These are phyloP conservation scores for Scopulariopsis brevicaulis DNA, from an alignment of 2,329 filamentous ascomycete species.

Conservation along the genomic window DNA sequence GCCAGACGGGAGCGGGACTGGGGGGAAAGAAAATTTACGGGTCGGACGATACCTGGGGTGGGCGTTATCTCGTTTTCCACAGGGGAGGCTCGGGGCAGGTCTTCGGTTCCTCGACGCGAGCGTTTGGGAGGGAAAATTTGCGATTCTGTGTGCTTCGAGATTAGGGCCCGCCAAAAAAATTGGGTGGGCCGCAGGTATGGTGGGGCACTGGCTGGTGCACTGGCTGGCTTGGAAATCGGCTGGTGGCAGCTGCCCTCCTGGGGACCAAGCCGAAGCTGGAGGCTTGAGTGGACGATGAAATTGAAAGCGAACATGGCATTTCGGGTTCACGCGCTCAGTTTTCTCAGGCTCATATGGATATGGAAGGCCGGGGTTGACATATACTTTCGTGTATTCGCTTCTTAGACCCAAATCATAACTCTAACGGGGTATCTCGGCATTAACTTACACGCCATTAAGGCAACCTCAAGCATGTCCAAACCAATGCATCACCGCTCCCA, in stretches of 20 bases:
- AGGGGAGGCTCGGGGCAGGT: not conserved
- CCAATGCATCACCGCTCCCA: not conserved
- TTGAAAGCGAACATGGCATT: not conserved
- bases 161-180: constrained; percentile 5
- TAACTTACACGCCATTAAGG: not conserved
- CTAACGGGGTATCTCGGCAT: not conserved
- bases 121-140: constrained; percentile 4
- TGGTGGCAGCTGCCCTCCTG: not conserved
- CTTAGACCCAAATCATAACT: not conserved
- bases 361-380: not conserved
- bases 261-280: not conserved
- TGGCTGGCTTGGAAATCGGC: not conserved
- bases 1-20: not conserved
- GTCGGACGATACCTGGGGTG: not conserved
- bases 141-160: constrained; percentile 5
- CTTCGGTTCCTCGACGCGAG: not conserved
- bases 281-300: not conserved
- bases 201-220: not conserved
- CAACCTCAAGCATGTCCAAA: not conserved
- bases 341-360: not conserved
- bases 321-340: not conserved
- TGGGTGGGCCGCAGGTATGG: not conserved
- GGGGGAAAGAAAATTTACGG: not conserved
- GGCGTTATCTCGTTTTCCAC: not conserved
- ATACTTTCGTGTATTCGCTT: not conserved